Conservation (phyloP, 2,329 filamentous ascomycete genomes). For the Xylogone sp. region DNA sequence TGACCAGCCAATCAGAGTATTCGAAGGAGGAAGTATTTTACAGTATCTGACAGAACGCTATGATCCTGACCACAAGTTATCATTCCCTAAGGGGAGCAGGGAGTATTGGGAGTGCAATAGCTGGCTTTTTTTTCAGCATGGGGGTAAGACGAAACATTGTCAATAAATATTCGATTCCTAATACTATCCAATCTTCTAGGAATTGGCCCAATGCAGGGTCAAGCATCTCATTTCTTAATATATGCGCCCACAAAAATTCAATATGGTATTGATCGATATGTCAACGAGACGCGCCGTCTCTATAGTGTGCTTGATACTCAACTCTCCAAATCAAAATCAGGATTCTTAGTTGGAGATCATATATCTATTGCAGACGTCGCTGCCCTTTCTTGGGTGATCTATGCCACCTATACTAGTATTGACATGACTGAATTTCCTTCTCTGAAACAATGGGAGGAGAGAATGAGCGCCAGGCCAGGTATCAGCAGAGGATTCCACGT, state of each 20-base stretch:
- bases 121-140: too few species aligned
- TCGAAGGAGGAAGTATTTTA: slow-evolving; percentile 43
- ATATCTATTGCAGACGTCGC: slow-evolving; percentile 14
- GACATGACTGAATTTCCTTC: too few species aligned
- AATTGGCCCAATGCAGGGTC: slow-evolving; percentile 1
- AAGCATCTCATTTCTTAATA: not conserved
- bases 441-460: too few species aligned
- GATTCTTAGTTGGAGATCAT: slow-evolving; percentile 7
- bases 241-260: not conserved
- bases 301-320: slow-evolving; percentile 22
- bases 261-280: slow-evolving; percentile 28
- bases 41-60: slow-evolving; percentile 40
- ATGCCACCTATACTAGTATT: too few species aligned
- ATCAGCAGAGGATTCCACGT: too few species aligned
- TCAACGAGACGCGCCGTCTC: slow-evolving; percentile 32
- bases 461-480: too few species aligned
- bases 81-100: slow-evolving; percentile 29
- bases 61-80: slow-evolving; percentile 34
- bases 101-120: slow-evolving; percentile 8
- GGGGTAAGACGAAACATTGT: too few species aligned
- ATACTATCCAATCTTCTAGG: too few species aligned
- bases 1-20: slow-evolving; percentile 24
- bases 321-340: slow-evolving; percentile 9
- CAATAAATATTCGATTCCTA: too few species aligned
- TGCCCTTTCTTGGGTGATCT: slow-evolving; percentile 1